A percentile compares a stretch with the other conserved stretches of the same genome.
phyloP scores from a whole-genome alignment of 2,329 filamentous ascomycete genomes.

The Verticillium isaacii region DNA sequence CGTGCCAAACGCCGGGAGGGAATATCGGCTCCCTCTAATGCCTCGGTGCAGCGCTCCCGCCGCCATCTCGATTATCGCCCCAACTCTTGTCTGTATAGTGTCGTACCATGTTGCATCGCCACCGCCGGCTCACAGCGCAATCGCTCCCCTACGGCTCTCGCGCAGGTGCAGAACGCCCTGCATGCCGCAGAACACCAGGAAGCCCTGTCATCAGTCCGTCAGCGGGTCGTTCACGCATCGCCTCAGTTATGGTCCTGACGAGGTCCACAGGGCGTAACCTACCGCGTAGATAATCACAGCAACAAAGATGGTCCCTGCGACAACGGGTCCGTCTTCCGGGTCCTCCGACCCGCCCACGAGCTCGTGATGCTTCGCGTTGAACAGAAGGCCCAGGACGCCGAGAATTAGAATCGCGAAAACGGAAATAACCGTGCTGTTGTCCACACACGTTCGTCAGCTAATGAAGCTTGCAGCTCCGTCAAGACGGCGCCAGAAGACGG shows the following conservation, averaged over 20 bases:
- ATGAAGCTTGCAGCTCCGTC: constrained; percentile 7
- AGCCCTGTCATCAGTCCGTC: constrained; percentile 54
- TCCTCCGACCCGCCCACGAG: constrained; percentile 73
- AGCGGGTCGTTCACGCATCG: not conserved
- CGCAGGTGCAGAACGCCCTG: constrained; percentile 84
- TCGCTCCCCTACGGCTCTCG: constrained; percentile 77
- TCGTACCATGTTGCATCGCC: not conserved
- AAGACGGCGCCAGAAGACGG: not conserved
- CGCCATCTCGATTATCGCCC: not conserved
- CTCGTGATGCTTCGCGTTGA: constrained; percentile 74
- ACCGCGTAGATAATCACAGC: constrained; percentile 87
- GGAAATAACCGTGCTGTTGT: constrained; percentile 65
- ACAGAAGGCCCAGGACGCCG: constrained; percentile 63
- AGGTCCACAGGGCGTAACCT: constrained; percentile 34
- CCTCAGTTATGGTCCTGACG: too few species aligned
- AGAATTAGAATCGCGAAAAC: constrained; percentile 62
- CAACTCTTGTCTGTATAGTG: not conserved
- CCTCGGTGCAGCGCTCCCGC: too few species aligned
- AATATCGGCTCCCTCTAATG: too few species aligned
- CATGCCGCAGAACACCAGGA: constrained; percentile 86
- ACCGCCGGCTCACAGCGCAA: constrained; percentile 57
- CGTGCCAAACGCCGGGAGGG: too few species aligned
- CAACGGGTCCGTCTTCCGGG: constrained; percentile 67
- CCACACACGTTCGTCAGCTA: not conserved
- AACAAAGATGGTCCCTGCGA: constrained; percentile 80